Evolutionary conservation across 1,139 yeast genomes (phyloP).

Genomic region (Diutina scorzettiae): DNA sequence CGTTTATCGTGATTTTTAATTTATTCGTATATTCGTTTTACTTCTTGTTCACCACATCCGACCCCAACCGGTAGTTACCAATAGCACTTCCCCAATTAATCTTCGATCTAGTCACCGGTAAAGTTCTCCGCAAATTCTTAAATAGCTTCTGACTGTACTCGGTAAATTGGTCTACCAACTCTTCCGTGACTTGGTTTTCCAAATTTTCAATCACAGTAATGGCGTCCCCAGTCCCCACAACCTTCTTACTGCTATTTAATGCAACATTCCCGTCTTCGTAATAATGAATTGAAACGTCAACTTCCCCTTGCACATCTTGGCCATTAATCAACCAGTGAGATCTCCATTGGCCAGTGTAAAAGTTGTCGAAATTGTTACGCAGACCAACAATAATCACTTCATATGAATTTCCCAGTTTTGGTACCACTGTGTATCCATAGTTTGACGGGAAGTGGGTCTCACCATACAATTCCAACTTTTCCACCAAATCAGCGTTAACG

Average conservation of each 20-base stretch:
- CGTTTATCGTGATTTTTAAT: no score
- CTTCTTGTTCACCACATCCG: constrained; percentile 49
- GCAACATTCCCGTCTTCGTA: constrained; percentile 94
- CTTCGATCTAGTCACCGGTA: constrained; percentile 85
- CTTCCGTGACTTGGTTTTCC: constrained; percentile 54
- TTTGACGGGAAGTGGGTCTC: constrained; percentile 42
- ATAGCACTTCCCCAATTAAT: constrained; percentile 94
- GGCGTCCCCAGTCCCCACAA: constrained; percentile 24
- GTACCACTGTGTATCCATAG: constrained; percentile 33
- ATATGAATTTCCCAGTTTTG: constrained; percentile 23
- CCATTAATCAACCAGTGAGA: constrained; percentile 40
- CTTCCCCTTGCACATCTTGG: constrained; percentile 10
- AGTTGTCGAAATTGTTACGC: constrained; percentile 64
- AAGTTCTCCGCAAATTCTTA: constrained; percentile 76
- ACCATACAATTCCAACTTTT: constrained; percentile 27
- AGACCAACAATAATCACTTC: constrained; percentile 50
- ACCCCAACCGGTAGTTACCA: constrained; percentile 80
- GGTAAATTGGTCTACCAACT: constrained; percentile 51
- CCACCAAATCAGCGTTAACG: constrained; percentile 19
- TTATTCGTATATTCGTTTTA: no score
- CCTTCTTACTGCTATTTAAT: constrained; percentile 35
- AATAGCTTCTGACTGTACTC: constrained; percentile 71
- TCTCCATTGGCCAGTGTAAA: constrained; percentile 85
- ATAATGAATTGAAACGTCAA: constrained; percentile 67
- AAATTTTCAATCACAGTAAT: constrained; percentile 39